Evolutionary conservation across 1,284 basidiomycete genomes (phyloP), one percentile per base, ranked within the genome.

Genomic region (Mycena sp.): DNA sequence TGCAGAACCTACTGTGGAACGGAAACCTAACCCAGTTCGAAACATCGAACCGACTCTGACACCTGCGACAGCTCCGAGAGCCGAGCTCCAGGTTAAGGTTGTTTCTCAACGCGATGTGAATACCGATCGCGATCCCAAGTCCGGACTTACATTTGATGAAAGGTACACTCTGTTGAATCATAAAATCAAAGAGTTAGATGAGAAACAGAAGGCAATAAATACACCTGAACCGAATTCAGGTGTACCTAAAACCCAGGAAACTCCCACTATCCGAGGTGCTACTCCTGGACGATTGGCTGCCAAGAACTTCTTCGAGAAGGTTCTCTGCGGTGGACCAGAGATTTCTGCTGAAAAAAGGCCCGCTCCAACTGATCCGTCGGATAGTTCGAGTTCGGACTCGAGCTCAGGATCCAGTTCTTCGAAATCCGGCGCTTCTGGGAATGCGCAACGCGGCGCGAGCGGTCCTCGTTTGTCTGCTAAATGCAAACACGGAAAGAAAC

Each of bases 251-350:
- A 23, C 25, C 21, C 37, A 16, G 4, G 19, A 41, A 9, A 28
- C 50, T 12, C n/a, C 17, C 1, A n/a, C n/a, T 16, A 4, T 26
- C 16, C 26, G 53, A 6, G 54, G 32, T 3, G 14, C 29, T 14
- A 56, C 54, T 0, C 54, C 54, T 5, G 44, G 54, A 4, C 21
- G 54, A n/a, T 2, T 48, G 14, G 54, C 54, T 3, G 44, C 44
- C 9, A 44, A 56, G 43, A 37, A 56, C 17, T 56, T 56, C 43
- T 56, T 56, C 26, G 43, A 45, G 4, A 45, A 23, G 28, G 54
- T 32, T 46, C 26, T 56, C 21, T 30, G 44, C 3, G 44, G 30
- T 7, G 10, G 11, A 9, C 10, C 44, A 1, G 17, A 29, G 9
- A 3, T 11, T 3, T 25, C 43, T 26, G 9, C n/a, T 3, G 45